phyloP scores from a whole-genome alignment of 768 basidiomycete genomes.

The Asterophora lycoperdoides region DNA sequence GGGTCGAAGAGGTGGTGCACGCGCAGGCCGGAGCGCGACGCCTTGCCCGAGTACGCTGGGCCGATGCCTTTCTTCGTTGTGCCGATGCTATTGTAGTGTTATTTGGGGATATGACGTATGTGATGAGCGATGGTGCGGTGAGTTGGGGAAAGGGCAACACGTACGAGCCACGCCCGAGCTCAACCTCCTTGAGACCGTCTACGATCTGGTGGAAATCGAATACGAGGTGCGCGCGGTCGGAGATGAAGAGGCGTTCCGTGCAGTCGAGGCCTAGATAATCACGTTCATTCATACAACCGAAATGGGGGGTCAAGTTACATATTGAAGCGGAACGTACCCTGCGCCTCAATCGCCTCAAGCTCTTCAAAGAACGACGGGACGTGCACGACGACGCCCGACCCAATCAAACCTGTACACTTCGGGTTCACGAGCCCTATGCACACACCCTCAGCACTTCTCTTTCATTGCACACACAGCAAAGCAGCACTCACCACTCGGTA shows the following conservation, averaged over 20 bases:
- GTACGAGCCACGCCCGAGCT: conserved; percentile 85
- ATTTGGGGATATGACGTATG: too few species aligned
- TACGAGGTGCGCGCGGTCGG: conserved; percentile 94
- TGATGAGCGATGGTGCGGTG: too few species aligned
- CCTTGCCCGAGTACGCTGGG: conserved; percentile 97
- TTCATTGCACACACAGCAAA: conserved; percentile 3
- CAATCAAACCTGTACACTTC: conserved; percentile 81
- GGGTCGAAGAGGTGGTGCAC: conserved; percentile 95
- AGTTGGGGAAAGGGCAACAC: too few species aligned
- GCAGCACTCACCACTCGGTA: conserved; percentile 71
- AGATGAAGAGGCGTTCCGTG: conserved; percentile 80
- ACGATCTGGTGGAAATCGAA: conserved; percentile 99
- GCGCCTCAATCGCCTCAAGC: conserved; percentile 75
- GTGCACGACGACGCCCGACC: conserved; percentile 94
- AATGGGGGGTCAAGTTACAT: too few species aligned
- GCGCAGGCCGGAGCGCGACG: conserved; percentile 91
- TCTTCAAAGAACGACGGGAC: conserved; percentile 93
- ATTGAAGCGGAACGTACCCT: conserved; percentile 60
- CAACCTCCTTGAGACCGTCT: conserved; percentile 96
- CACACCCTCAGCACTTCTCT: not conserved
- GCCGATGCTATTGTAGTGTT: conserved; percentile 62
- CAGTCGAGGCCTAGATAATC: conserved; percentile 72
- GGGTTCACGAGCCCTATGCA: conserved; percentile 77
- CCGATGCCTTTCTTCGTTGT: conserved; percentile 99
- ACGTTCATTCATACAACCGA: too few species aligned